Base-by-base conservation (phyloP, 1,139 yeast species). In the Lodderomyces beijingensis region DNA sequence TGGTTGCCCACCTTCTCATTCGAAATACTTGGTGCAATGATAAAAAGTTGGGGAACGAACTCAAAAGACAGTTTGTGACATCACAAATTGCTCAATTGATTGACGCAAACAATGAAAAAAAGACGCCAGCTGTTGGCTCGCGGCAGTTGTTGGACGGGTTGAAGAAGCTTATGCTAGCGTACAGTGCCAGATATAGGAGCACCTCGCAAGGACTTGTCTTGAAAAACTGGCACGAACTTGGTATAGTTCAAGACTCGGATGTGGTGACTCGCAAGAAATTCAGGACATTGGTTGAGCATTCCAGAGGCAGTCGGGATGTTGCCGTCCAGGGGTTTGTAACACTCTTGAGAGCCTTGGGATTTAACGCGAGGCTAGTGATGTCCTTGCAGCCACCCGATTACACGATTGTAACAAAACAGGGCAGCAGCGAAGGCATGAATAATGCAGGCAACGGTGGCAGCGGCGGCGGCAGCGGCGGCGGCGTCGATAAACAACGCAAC, bases 341-440 rank as follows among this genome's bases (percentile, higher is more conserved):
- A 0, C 50, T 89, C 2, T 55, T 88, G 30, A 59, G 97, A 39
- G 68, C 89, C 1, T 59, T 83, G 10, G 87, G 85, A 1, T 62
- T 91, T 18, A 73, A 78, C 31, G 79, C 93, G 0, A 63, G 99
- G 28, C 58, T 91, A 17, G 78, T 88, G 0, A 79, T 79, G 46
- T 88, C 96, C 0, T 47, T 89, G 16, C 99, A 93, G 50, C 91
- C 96, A 0, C 89, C 96, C 0, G 96, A 91, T 51, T 82, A 78
- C 46, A 79, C 91, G 0, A 44, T 55, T 12, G 53, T 60, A 1
- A 40, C 59, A 1, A 24, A 22, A 8, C 36, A 25, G 21, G 22
- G 17, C 20, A 32, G 16, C 4, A 15, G n/a, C 16, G n/a, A 21
- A 12, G 11, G 6, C 20, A 9, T 30, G 31, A n/a, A n/a, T n/a